Base-by-base conservation (phyloP, 257 asterid genomes). In the Capsicum chinense region DNA sequence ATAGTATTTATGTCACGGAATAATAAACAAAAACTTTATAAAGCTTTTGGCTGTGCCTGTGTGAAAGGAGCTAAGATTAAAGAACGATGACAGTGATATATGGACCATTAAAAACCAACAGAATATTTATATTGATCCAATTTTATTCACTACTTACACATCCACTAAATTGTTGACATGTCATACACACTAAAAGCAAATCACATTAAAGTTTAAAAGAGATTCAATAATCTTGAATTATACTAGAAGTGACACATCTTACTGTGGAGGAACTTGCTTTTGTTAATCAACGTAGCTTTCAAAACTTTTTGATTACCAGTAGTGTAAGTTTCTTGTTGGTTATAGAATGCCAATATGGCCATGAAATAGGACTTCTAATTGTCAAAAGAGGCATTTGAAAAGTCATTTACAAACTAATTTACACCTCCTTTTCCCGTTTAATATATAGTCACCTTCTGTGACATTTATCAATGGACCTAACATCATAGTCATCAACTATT, bases 111-210 rank as follows among this genome's bases (percentile, higher is more conserved):
- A 44, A 19, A 48, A 16, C 80, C 79, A 79, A 79, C 16, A 78
- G 50, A 54, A 76, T 76, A 39, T 26, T 39, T 69, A 39, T 15
- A 68, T 69, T 69, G 8, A 57, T 26, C 26, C 81, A 33, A 48
- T 57, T 13, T 68, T 74, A 83, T 83, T 83, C 58, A 21, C 19
- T 54, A 83, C 81, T 57, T 60, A 56, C 37, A n/a, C 68, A 79
- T 60, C 91, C 91, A 86, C 88, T 83, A 60, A 76, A 74, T 57
- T 85, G 56, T 39, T 87, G 83, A 84, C 89, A 84, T 57, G 84
- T 69, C 37, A 50, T 83, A 83, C 60, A 74, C 50, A 54, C 48
- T 26, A 13, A 47, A 54, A 33, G 26, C 16, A 26, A 64, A 21
- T 54, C 42, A 33, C 26, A 9, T 9, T 26, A 78, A 76, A 78